Evolutionary conservation across 2,329 filamentous ascomycete species (phyloP), one percentile per base, ranked within the genome.

Genomic region (Bipolaris oryzae): DNA sequence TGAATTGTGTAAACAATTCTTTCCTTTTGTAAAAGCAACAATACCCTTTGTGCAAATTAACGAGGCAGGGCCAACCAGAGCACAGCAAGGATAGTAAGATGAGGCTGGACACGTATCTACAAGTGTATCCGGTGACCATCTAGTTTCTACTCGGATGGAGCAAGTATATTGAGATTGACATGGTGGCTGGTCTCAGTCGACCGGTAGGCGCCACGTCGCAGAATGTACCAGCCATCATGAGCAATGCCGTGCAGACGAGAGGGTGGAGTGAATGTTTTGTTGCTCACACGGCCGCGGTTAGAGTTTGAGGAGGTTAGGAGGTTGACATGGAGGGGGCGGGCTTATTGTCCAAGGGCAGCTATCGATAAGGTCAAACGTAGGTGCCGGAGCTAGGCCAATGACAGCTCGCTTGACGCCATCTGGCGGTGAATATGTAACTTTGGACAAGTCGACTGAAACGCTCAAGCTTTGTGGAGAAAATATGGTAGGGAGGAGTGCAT

Each of bases 391-490:
- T 39, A 54, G 33, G 33, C 34, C 45, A 42, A 15, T 23, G 28
- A 35, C 34, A 15, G 23, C 13, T 37, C 41, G 23, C 52, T 57
- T 39, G 51, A 50, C 53, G 35, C 52, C 35, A 46, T 51, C 44
- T 57, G 56, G 60, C 62, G 62, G 62, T 63, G 60, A 63, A 59
- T 47, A 50, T 57, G 50, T 53, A 48, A 64, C 58, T 57, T 34
- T 51, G 48, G 39, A 37, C 48, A 34, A 51, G 55, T 53, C 53
- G 42, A 55, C 57, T 57, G 50, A 50, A 49, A 53, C 48, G 55
- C 58, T 61, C 55, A 53, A 61, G 58, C 60, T 60, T 57, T 58
- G 62, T 47, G 60, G 60, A 62, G 62, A 55, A 61, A n/a, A 49
- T 33, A 38, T 53, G 53, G 41, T 38, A 37, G 41, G 45, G 43